Base-by-base conservation (phyloP, 2,329 filamentous ascomycete genomes). In the Stylonectria norvegica region DNA sequence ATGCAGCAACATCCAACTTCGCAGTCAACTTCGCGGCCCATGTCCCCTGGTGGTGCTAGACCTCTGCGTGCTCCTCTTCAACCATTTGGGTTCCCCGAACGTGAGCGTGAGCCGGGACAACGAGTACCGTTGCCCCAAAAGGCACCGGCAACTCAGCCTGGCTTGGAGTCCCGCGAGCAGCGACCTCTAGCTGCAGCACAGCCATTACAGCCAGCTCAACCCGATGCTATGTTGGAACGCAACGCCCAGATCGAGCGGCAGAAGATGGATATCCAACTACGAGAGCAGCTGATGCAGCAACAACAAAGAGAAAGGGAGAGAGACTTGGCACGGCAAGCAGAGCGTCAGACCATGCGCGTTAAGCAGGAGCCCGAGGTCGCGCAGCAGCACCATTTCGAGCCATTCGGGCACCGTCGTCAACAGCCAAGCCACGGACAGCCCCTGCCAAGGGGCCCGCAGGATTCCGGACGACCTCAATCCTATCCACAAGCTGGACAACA, bases 361-460 rank as follows among this genome's bases (percentile, higher is more conserved):
- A 77, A 78, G 56, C 72, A 76, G 47, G 75, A 78, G 48, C 67
- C 68, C 3, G 74, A 77, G 33, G 50, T 66, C 31, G 55, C 55
- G 10, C 57, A 56, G 10, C 64, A 62, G 23, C 66, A 65, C 40
- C 71, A 67, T 25, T 72, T 69, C 43, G 73, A 78, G 27, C 60
- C 64, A 0, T 75, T 68, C 39, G 58, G 62, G 14, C 62, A 68
- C n/a, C n/a, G n/a, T 37, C 66, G 64, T 14, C 65, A 64, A 28
- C 60, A 66, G 34, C 57, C 62, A 28, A 68, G 70, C 18, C 63
- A 60, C 14, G 61, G 65, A 4, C 59, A 65, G 16, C 54, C 67
- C 5, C 59, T 72, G 35, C 51, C 53, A 22, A 73, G 76, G 27
- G 52, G 50, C 16, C 46, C 45, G 7, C 66, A 71, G 32, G 73